Evolutionary conservation across 495 filamentous ascomycete genomes (phyloP).

Genomic region (Viridothelium virens): DNA sequence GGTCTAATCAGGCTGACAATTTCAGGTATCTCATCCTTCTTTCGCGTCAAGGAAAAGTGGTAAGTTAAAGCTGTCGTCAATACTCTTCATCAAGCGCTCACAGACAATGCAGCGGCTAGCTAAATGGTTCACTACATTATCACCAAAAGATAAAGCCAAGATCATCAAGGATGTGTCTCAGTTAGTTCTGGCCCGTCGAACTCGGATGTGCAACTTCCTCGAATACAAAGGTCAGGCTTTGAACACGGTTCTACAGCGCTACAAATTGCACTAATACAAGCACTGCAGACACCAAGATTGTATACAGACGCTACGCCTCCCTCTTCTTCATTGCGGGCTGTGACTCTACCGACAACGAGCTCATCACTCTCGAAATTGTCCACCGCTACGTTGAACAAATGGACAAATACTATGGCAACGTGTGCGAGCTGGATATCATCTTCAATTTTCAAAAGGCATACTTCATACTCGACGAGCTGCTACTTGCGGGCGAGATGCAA

Average conservation of each 20-base stretch:
- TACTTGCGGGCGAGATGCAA: slow-evolving; percentile 94
- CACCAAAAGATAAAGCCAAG: slow-evolving; percentile 98
- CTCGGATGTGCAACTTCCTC: slow-evolving; percentile 99
- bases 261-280: slow-evolving; percentile 13
- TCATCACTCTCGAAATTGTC: slow-evolving; percentile 96
- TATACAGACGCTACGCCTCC: slow-evolving; percentile 96
- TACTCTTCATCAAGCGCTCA: slow-evolving; percentile 32
- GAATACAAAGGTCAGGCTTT: slow-evolving; percentile 80
- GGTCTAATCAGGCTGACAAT: slow-evolving; percentile 32
- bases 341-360: slow-evolving; percentile 88
- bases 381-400: slow-evolving; percentile 99
- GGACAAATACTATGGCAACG: slow-evolving; percentile 99
- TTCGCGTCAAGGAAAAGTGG: slow-evolving; percentile 97
- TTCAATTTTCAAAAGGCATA: slow-evolving; percentile 99
- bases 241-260: neutral
- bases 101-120: slow-evolving; percentile 66
- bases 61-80: slow-evolving; percentile 40
- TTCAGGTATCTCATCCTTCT: slow-evolving; percentile 91
- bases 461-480: slow-evolving; percentile 93
- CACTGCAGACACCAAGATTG: slow-evolving; percentile 82
- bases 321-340: slow-evolving; percentile 99
- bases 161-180: slow-evolving; percentile 99
- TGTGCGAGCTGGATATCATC: slow-evolving; percentile 98
- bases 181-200: slow-evolving; percentile 87
- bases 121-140: slow-evolving; percentile 99